Evolutionary conservation across 495 filamentous ascomycete genomes (phyloP), one percentile per base, ranked within the genome.

Genomic region (Lentithecium fluviatile): DNA sequence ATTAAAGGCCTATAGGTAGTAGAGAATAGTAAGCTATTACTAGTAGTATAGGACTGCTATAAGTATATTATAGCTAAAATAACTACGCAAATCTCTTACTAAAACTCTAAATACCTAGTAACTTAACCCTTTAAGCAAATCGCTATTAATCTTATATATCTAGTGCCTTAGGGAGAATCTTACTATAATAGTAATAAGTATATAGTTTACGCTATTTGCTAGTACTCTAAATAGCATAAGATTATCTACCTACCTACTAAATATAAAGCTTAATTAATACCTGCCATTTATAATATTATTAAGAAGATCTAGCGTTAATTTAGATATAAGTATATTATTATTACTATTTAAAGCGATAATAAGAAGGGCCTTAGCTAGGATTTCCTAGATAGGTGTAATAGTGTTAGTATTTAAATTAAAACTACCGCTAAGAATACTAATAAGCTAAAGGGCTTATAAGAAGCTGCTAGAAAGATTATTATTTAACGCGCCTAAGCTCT

Each of bases 101-200:
- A 15, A n/a, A 6, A 43, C 13, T 43, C 4, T 4, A 43, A 20
- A n/a, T 43, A 43, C 13, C n/a, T 43, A 43, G 13, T 13, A 6
- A 43, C 15, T 6, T n/a, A 20, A 3, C 13, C 19, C 6, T 43
- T 43, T 43, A 6, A 43, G 15, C 13, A 20, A 43, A 43, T 43
- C 15, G 15, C 13, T 6, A 15, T 43, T n/a, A 20, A 43, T 20
- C 40, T 43, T n/a, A 43, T 43, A n/a, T 43, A 43, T 6, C 13
- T 43, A 43, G 6, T 43, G 6, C 15, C 13, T 15, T 43, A 43
- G 3, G 13, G 13, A 43, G 40, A 43, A 13, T 6, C 15, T n/a
- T 43, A 43, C 40, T 43, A 43, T 43, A 43, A 43, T 43, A 43
- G 40, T 5, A 15, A 43, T 43, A 43, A 43, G 40, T 43, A 43